A percentile compares a stretch with the other conserved stretches of the same genome.
Conservation (phyloP, 2,329 filamentous ascomycete genomes). For the Diaporthe caulivora region DNA sequence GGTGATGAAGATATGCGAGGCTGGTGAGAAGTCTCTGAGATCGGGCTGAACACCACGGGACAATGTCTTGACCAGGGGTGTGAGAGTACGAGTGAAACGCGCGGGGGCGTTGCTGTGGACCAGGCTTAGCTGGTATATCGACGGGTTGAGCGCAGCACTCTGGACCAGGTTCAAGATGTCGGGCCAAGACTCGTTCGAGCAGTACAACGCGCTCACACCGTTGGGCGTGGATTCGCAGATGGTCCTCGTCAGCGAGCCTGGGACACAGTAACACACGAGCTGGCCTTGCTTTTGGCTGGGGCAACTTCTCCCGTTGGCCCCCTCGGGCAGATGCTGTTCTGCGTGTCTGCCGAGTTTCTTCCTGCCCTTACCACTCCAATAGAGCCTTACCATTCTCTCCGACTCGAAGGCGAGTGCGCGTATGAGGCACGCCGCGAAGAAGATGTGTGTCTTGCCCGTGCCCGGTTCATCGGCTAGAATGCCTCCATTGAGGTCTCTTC, state of each 20-base stretch:
- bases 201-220: conserved; percentile 9
- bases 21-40: background rate
- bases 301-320: background rate
- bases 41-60: background rate
- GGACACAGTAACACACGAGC: conserved; percentile 31
- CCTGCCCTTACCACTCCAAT: background rate
- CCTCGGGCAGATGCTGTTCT: background rate
- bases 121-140: conserved; percentile 7
- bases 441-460: conserved; percentile 17
- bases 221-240: background rate
- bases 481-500: background rate
- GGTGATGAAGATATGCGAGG: conserved; percentile 15
- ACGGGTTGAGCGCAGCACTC: background rate
- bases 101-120: conserved; percentile 21
- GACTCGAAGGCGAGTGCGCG: conserved; percentile 3
- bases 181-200: conserved; percentile 2
- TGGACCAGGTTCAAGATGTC: conserved; percentile 3
- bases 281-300: conserved; percentile 24
- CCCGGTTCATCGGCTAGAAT: conserved; percentile 32
- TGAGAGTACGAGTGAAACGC: conserved; percentile 8
- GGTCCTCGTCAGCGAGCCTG: background rate
- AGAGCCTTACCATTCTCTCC: background rate
- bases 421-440: background rate
- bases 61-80: background rate
- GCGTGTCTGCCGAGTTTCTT: background rate